These are phyloP conservation scores for Zea mays DNA, from an alignment of 176 grass and related monocot species.

Conservation along the genomic window Zm-B73-REFERENCE-NAM-5.0 NC_050098.1:201647001-201647500, in stretches of 20 bases:
- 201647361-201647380: conserved; percentile 82
- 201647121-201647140: conserved; percentile 69
- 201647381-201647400: conserved; percentile 69
- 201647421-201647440: conserved; percentile 76
- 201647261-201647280: conserved; percentile 87
- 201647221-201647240: conserved; percentile 96
- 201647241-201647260: conserved; percentile 86
- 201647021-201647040: conserved; percentile 88
- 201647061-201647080: conserved; percentile 98
- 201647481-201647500: conserved; percentile 72
- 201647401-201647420: conserved; percentile 66
- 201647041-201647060: conserved; percentile 97
- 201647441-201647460: conserved; percentile 84
- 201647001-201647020: conserved; percentile 91
- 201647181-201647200: conserved; percentile 75
- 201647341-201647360: conserved; percentile 83
- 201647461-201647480: conserved; percentile 76
- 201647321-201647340: conserved; percentile 92
- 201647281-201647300: conserved; percentile 90
- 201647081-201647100: conserved; percentile 60
- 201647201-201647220: conserved; percentile 89
- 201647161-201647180: conserved; percentile 85
- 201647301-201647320: conserved; percentile 72
- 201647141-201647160: conserved; percentile 81
- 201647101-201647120: conserved; percentile 49